Conservation (phyloP, 768 basidiomycete species). For the Aureoboletus auriporus region DNA sequence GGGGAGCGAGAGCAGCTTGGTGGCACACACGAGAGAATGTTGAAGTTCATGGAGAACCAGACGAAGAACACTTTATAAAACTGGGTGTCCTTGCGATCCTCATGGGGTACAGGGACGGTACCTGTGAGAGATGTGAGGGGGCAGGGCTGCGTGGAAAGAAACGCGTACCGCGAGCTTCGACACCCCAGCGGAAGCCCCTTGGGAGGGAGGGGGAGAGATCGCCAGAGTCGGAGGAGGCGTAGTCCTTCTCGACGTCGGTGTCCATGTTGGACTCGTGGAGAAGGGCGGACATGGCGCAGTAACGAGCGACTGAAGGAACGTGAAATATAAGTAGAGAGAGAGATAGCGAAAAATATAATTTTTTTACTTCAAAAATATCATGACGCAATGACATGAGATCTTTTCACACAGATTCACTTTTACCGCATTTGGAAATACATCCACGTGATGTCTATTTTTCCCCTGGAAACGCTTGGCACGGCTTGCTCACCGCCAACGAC, state of each 20-base stretch:
- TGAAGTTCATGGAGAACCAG: slow-evolving; percentile 70
- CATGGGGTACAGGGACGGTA: slow-evolving; percentile 48
- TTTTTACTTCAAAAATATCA: background rate
- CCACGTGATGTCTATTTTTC: slow-evolving; percentile 16
- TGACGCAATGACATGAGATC: background rate
- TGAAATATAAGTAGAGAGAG: slow-evolving; percentile 11
- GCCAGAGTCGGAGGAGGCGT: slow-evolving; percentile 14
- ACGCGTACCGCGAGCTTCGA: slow-evolving; percentile 27
- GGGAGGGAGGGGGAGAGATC: background rate
- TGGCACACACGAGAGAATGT: slow-evolving; percentile 48
- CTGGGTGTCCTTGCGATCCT: slow-evolving; percentile 52
- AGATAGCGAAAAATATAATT: slow-evolving; percentile 3
- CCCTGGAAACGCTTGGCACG: background rate
- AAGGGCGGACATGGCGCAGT: slow-evolving; percentile 21
- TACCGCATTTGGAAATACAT: background rate
- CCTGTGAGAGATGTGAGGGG: slow-evolving; percentile 28
- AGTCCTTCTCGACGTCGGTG: slow-evolving; percentile 29
- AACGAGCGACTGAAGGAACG: slow-evolving; percentile 1
- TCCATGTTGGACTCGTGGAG: slow-evolving; percentile 18
- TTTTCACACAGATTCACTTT: background rate
- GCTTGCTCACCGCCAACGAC: background rate
- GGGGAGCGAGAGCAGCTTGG: background rate
- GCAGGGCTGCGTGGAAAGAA: background rate
- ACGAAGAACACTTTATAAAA: slow-evolving; percentile 66
- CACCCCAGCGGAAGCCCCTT: slow-evolving; percentile 28